Evolutionary conservation across 768 basidiomycete species (phyloP), one percentile per base, ranked within the genome.

Genomic region (Amanita rubescens): DNA sequence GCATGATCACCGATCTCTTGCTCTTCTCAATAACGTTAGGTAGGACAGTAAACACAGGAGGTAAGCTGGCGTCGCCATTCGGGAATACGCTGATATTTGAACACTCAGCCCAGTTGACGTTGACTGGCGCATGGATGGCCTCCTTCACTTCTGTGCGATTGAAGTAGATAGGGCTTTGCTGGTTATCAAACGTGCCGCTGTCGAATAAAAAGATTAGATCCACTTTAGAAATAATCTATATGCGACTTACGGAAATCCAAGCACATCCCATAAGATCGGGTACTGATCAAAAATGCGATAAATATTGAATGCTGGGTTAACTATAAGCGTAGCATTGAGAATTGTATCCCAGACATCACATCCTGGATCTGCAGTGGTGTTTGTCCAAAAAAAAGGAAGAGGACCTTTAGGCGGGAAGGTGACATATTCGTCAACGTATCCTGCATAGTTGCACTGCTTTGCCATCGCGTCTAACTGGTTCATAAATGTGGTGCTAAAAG

Each of bases 11-110:
- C 2, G 73, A 77, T 47, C 85, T 72, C 49, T 78, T 69, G 64
- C 73, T 87, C 72, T 86, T 87, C 67, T 87, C 84, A 51, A 90
- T 89, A 50, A 87, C 85, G 56, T 71, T 82, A 6, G 87, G 85
- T 3, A 90, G 71, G 1, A 88, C 84, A 5, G 73, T 79, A 49
- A 87, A 73, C 0, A 78, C 75, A 5, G 85, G 75, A 0, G 85
- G 85, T 2, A 77, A 67, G 55, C 84, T 87, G 10, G 54, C 62
- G 61, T 88, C 87, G 10, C 80, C 80, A 3, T 71, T 59, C 1
- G 79, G 77, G 71, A 88, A 87, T 1, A 88, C 85, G 50, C 77
- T 57, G 4, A 74, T 53, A 58, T 78, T 65, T 1, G 82, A 76
- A 63, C 87, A 90, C 62, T 84, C 81, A 9, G 64, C 55, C 87